Evolutionary conservation across 148 eudicot genomes (phyloP).

Genomic region (Rhododendron griersonianum): DNA sequence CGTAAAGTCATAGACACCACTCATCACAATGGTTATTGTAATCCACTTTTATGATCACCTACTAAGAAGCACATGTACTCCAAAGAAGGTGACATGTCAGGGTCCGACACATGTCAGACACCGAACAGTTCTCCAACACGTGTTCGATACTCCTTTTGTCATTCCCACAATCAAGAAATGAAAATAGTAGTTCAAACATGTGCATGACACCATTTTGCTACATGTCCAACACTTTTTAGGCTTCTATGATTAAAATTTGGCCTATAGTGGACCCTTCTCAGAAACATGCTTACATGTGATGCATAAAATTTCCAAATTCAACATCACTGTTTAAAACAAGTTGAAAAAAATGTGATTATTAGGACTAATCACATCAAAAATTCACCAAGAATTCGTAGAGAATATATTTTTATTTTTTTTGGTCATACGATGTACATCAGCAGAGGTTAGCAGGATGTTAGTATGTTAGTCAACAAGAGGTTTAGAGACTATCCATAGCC

Average conservation of each 20-base stretch:
- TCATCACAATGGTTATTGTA: background rate
- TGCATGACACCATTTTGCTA: background rate
- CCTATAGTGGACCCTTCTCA: too few species aligned
- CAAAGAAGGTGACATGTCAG: background rate
- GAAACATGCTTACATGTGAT: too few species aligned
- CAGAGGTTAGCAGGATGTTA: too few species aligned
- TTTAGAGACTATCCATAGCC: too few species aligned
- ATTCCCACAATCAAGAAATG: background rate
- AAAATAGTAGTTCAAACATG: background rate
- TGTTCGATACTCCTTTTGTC: background rate
- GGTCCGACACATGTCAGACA: background rate
- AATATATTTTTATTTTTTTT: too few species aligned
- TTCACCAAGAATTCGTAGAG: too few species aligned
- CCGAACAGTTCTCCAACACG: background rate
- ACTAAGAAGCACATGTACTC: background rate
- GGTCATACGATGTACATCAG: too few species aligned
- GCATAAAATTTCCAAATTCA: too few species aligned
- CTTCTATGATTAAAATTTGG: background rate
- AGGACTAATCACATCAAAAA: too few species aligned
- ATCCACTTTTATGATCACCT: background rate
- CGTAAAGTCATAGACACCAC: background rate
- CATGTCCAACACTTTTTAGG: background rate
- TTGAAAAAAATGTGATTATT: too few species aligned
- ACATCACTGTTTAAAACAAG: too few species aligned
- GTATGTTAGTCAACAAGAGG: too few species aligned